These are phyloP conservation scores for Camptophora hylomeconis DNA, from an alignment of 2,329 filamentous ascomycete genomes.

Conservation along the genomic window DNA sequence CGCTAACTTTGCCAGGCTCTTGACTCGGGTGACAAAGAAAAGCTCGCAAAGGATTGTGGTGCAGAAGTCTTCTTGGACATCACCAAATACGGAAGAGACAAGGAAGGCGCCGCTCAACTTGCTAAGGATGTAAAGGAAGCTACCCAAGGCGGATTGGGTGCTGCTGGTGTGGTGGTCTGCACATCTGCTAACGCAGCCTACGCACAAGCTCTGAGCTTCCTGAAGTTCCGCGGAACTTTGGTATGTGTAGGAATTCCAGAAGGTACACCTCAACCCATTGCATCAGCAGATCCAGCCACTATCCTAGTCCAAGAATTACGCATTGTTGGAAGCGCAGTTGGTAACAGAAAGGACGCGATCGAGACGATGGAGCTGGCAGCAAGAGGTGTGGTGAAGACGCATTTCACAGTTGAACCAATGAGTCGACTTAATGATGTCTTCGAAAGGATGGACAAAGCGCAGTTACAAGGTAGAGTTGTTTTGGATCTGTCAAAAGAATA, in stretches of 20 bases:
- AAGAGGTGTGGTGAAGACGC: conserved; percentile 34
- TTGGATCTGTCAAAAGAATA: conserved; percentile 25
- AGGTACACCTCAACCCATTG: conserved; percentile 31
- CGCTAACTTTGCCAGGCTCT: conserved; percentile 26
- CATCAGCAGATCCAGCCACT: conserved; percentile 27
- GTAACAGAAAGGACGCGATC: conserved; percentile 37
- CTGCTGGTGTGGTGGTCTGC: conserved; percentile 47
- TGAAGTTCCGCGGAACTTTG: conserved; percentile 37
- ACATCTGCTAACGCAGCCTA: conserved; percentile 39
- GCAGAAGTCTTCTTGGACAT: conserved; percentile 55
- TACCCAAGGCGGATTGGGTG: conserved; percentile 43
- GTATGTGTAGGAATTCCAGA: conserved; percentile 42
- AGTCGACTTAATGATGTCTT: conserved; percentile 34
- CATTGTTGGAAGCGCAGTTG: conserved; percentile 39
- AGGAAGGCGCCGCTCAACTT: conserved; percentile 34
- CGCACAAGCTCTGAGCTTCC: conserved; percentile 33
- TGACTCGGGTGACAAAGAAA: conserved; percentile 49
- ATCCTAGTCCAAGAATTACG: conserved; percentile 31
- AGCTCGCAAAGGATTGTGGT: conserved; percentile 45
- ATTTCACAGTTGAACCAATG: conserved; percentile 34
- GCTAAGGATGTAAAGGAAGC: conserved; percentile 42
- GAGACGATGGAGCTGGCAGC: conserved; percentile 36
- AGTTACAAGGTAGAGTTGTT: conserved; percentile 35
- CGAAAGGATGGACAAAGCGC: conserved; percentile 31
- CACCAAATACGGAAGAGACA: conserved; percentile 34